Base-by-base conservation (phyloP, 495 filamentous ascomycete genomes). In the Xylaria sp. region DNA sequence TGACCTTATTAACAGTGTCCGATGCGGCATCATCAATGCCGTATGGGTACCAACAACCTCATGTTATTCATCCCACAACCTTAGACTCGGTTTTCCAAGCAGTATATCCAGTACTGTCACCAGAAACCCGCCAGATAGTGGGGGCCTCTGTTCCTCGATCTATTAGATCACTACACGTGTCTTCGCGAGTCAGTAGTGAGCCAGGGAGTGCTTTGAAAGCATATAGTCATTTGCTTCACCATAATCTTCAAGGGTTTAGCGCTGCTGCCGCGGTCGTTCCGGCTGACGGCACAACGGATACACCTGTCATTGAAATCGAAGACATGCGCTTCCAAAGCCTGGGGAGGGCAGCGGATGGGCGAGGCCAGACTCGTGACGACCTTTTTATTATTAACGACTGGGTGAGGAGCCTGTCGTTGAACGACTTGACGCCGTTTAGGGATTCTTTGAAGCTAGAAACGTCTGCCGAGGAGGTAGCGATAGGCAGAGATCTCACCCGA, bases 21-120 rank as follows among this genome's bases (percentile, higher is more conserved):
- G 78, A 86, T 61, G 79, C 78, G 0, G 75, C 71, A 26, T 69
- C 70, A 4, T 68, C 71, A 29, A 85, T 86, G 83, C 84, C 84
- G 0, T 64, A 61, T 14, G 63, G 77, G n/a, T 80, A 78, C 61
- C 72, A 82, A 61, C 72, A 76, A 21, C 65, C 71, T 0, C 81
- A 81, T 72, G 40, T 83, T 7, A 76, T 85, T 9, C 82, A 85
- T 66, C 83, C 83, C 6, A 74, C 75, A 14, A 82, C 80, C 11
- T 73, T 85, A 0, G 81, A 83, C 55, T 33, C 21, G 2, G 33
- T 72, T 1, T 52, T 69, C 41, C 70, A 72, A 1, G 29, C 62
- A 2, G 3, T 52, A 29, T 65, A 50, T 7, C 15, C 44, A 2
- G 5, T 29, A 14, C 4, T 65, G 17, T 31, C 62, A 4, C 17